Base-by-base conservation (phyloP, 768 basidiomycete genomes). In the Collybiopsis luxurians region DNA sequence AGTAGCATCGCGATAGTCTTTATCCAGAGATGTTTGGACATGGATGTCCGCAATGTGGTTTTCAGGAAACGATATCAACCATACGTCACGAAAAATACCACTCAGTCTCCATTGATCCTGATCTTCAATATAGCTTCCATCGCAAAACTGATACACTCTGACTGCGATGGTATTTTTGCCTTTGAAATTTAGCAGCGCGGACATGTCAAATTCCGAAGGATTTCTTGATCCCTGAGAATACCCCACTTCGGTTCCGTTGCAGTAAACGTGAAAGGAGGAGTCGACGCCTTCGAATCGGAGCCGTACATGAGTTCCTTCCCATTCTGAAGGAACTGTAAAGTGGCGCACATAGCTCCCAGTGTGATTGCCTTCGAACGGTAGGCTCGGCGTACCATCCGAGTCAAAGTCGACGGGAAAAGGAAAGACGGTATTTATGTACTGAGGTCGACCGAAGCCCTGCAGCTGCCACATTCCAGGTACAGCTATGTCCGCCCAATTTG, bases 381-480 rank as follows among this genome's bases (percentile, higher is more conserved):
- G 28, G 15, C 36, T 36, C 11, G 58, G 58, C 36, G 53, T 42
- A 2, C 48, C 48, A 36, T 49, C 48, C 5, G 48, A 10, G 28
- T 49, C n/a, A 2, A 49, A 28, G 45, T 47, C 39, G 44, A 59
- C 58, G 13, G 58, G 42, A 27, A 59, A 54, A 6, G 58, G 58
- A 52, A 40, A 59, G 38, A 40, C 34, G n/a, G 47, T 55, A 34
- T 59, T 59, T 24, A 44, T 55, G 40, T 55, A 59, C 36, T 59
- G 53, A 46, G 51, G 58, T 34, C n/a, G 24, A 24, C 58, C 58
- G 47, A 52, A 59, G 30, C 58, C 58, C 24, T 59, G 58, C 7
- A 59, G 38, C 38, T 59, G 58, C 58, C 58, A 59, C 51, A 54
- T 53, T 15, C 58, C 58, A 27, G 58, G 58, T 23, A 59, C 58